Percentiles rank a stretch among this genome's conserved stretches.
Evolutionary conservation across 2,329 filamentous ascomycete genomes (phyloP).

Genomic region (Cladosporium austrohemisphaericum): DNA sequence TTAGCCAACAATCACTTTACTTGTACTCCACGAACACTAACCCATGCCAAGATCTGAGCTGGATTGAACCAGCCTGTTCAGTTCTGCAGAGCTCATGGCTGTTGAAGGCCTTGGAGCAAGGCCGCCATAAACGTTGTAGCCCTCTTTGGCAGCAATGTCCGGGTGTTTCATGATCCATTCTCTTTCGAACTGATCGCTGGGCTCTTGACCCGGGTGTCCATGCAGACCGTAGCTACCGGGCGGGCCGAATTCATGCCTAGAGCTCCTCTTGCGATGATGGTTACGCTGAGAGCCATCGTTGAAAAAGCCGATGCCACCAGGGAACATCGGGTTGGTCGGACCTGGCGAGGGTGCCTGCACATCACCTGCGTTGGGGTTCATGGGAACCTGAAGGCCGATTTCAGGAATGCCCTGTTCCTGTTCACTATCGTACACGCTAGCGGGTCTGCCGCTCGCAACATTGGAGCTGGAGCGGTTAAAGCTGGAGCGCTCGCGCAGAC

Average conservation of each 20-base stretch:
- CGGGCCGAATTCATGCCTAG: slow-evolving; percentile 66
- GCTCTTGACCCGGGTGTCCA: slow-evolving; percentile 68
- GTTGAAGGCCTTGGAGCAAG: slow-evolving; percentile 63
- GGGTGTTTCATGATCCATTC: slow-evolving; percentile 93
- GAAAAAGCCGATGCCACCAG: slow-evolving; percentile 50
- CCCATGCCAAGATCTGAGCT: slow-evolving; percentile 56
- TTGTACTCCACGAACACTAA: too few relatives aligned
- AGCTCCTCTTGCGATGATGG: slow-evolving; percentile 64
- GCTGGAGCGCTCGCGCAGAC: slow-evolving; percentile 61
- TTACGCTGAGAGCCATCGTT: slow-evolving; percentile 56
- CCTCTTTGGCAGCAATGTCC: slow-evolving; percentile 74
- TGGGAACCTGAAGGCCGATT: slow-evolving; percentile 87
- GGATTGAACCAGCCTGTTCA: slow-evolving; percentile 83
- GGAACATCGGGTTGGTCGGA: slow-evolving; percentile 45
- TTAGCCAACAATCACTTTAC: neutral
- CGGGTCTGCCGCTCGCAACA: slow-evolving; percentile 48
- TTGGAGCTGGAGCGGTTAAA: slow-evolving; percentile 46
- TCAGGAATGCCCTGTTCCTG: slow-evolving; percentile 81
- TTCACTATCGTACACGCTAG: slow-evolving; percentile 60
- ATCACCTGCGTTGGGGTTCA: slow-evolving; percentile 88
- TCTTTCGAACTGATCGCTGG: slow-evolving; percentile 79
- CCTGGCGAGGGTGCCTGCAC: slow-evolving; percentile 90
- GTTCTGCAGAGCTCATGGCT: slow-evolving; percentile 81
- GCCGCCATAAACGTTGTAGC: slow-evolving; percentile 60
- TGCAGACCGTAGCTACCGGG: slow-evolving; percentile 92